Base-by-base conservation (phyloP, 2,329 filamentous ascomycete species). In the Tolypocladium amazonense region DNA sequence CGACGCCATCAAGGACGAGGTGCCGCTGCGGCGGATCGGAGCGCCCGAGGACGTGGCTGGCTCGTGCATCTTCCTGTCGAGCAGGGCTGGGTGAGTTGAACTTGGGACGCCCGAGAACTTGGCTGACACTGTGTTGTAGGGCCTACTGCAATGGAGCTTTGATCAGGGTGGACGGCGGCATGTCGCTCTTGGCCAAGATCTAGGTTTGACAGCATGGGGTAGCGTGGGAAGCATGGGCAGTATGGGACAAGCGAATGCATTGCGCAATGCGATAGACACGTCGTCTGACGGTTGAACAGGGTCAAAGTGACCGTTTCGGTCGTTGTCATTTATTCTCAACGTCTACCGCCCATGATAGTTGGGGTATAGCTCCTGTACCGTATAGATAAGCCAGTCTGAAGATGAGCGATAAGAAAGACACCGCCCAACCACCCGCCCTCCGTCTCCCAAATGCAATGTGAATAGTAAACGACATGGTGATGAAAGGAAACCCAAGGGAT, bases 31-130 rank as follows among this genome's bases (percentile, higher is more conserved):
- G 0, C 75, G 88, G 38, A 88, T 90, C 65, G 88, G 88, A 0
- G 80, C 75, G 23, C 81, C 86, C 0, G 75, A 86, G 69, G 88
- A 92, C 70, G 85, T 89, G 4, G 88, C 87, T 0, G 88, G 88
- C 0, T 80, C 87, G 14, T 89, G 88, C 69, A 72, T 92, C 59
- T 92, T 88, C 72, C 71, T 92, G 68, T 79, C 81, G 45, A 88
- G 86, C 66, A 77, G 81, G 59, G 88, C 88, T 1, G 88, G 88
- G 72, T 76, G 63, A 71, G 73, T 68, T 53, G 18, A 37, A 33
- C 30, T 23, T 2, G 9, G 8, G 14, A 18, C 6, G 50, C 8
- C 9, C 18, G 50, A n/a, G 8, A n/a, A 35, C 8, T 2, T 33
- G 50, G n/a, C 50, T 53, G 30, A 33, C 47, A 33, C 30, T 14